Evolutionary conservation across 192 early-diverging fungal species (phyloP).

Genomic region (Mortierella hygrophila): DNA sequence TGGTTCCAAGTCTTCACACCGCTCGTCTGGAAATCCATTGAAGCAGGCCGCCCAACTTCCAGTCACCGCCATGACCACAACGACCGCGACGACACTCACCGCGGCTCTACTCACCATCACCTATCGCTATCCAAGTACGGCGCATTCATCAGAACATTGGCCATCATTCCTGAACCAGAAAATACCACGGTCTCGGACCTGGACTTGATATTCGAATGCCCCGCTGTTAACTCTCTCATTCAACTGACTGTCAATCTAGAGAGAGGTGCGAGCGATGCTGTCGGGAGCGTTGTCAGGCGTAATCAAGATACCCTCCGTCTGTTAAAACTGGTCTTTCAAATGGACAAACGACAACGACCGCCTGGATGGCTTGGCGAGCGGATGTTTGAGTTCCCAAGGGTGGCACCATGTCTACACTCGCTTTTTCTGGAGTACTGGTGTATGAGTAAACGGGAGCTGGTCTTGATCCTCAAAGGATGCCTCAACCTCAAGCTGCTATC

Average conservation of each 20-base stretch:
- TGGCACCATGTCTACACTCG: slow-evolving; percentile 1
- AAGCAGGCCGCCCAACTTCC: neutral
- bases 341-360: neutral
- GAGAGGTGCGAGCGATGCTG: neutral
- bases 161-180: neutral
- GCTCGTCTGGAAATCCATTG: slow-evolving; percentile 24
- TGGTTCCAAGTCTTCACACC: slow-evolving; percentile 21
- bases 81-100: neutral
- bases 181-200: neutral
- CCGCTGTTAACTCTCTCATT: slow-evolving; percentile 5
- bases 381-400: slow-evolving; percentile 15
- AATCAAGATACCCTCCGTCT: slow-evolving; percentile 19
- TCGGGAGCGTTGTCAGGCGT: neutral
- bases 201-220: slow-evolving; percentile 19
- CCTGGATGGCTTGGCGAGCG: slow-evolving; percentile 9
- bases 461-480: slow-evolving; percentile 24
- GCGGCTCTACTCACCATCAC: neutral
- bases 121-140: slow-evolving; percentile 9
- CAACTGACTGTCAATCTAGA: neutral
- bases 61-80: neutral
- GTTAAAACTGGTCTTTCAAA: slow-evolving; percentile 3
- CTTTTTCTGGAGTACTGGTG: slow-evolving; percentile 29
- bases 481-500: slow-evolving; percentile 18
- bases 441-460: slow-evolving; percentile 14
- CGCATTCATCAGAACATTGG: slow-evolving; percentile 6